Base-by-base conservation (phyloP, 208 protist species). In the Trypanosoma lewisi region DNA sequence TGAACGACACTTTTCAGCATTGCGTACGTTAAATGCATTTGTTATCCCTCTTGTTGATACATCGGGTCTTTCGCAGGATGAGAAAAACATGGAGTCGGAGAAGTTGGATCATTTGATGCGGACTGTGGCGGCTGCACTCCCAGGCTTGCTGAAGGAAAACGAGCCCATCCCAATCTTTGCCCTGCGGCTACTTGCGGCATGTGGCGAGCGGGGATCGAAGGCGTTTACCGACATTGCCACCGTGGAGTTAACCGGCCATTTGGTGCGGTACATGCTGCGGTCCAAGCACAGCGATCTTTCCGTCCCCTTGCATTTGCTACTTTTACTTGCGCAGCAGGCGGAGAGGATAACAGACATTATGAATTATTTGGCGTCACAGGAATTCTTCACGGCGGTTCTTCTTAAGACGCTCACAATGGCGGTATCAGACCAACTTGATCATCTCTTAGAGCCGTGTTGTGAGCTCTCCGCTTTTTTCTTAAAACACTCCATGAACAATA, bases 81-180 rank as follows among this genome's bases (percentile, higher is more conserved):
- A 47, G 42, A 37, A 42, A 17, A 52, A 50, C 21, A 14, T 47
- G 17, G 80, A 83, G 42, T 63, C 45, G 42, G 52, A 42, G 25
- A 67, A 49, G 53, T 71, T 79, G 62, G 78, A 64, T 36, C 83
- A 63, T 7, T 44, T 87, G 12, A 34, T 66, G 21, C 49, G 74
- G 37, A 70, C 58, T 37, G 30, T 70, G 6, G 65, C 54, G 2
- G 30, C 25, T 3, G 47, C 37, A 14, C 71, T 96, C 4, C 55
- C 77, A 1, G 64, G 47, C 33, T 73, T 97, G 25, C 67, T 97
- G 50, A 68, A 62, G 5, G 86, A 93, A 48, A 77, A 64, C 31
- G 81, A 86, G 33, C 91, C 91, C 8, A 88, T 95, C 14, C 94
- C 94, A 1, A 78, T 85, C 23, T 87, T 90, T 63, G 83, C 85